These are phyloP conservation scores for Spiromastix sp. DNA, from an alignment of 2,329 filamentous ascomycete genomes.

Conservation along the genomic window DNA sequence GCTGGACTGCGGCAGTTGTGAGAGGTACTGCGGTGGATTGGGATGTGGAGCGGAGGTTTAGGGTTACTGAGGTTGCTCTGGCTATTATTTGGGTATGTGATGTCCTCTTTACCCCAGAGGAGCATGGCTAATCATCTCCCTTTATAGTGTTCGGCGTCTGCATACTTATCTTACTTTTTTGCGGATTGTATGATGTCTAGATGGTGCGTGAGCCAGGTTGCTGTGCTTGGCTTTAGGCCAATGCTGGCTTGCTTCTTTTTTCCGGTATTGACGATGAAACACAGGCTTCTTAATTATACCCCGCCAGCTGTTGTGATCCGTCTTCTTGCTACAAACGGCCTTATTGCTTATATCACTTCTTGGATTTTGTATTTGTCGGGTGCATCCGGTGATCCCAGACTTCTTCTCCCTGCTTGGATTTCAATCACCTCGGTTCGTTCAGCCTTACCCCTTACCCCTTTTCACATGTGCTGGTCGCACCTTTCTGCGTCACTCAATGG, in stretches of 20 bases:
- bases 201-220: conserved; percentile 44
- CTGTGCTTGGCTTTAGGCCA: not conserved
- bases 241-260: conserved; percentile 2
- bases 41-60: conserved; percentile 40
- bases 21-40: conserved; percentile 27
- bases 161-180: conserved; percentile 73
- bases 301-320: conserved; percentile 67
- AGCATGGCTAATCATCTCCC: not conserved
- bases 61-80: conserved; percentile 58
- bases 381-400: conserved; percentile 57
- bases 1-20: conserved; percentile 29
- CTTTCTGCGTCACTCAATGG: too few relatives aligned
- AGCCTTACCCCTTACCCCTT: not conserved
- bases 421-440: conserved; percentile 58
- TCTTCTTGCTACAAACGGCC: conserved; percentile 61
- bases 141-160: conserved; percentile 59
- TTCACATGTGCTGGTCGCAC: too few relatives aligned
- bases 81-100: conserved; percentile 62
- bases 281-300: conserved; percentile 63
- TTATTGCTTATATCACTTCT: conserved; percentile 66
- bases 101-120: conserved; percentile 9
- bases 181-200: conserved; percentile 77
- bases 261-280: conserved; percentile 7
- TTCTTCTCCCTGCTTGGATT: conserved; percentile 68
- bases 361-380: conserved; percentile 61